Percentiles rank a stretch among this genome's conserved stretches.
Conservation (phyloP, 2,329 filamentous ascomycete genomes). For the Bertia moriformis region DNA sequence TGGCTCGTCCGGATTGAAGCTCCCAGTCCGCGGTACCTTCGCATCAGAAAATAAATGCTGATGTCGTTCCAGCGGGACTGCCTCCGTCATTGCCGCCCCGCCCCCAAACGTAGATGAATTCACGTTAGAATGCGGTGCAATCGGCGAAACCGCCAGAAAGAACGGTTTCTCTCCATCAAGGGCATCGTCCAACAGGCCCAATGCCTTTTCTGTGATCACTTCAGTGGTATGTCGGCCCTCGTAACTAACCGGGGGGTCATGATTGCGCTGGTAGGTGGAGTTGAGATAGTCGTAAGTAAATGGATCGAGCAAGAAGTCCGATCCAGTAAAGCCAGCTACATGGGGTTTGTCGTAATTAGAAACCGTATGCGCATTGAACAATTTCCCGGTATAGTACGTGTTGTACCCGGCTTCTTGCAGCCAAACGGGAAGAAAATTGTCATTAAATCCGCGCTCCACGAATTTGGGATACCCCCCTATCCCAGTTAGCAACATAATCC, state of each 20-base stretch:
- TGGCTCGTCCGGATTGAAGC: slow-evolving; percentile 49
- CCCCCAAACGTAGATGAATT: slow-evolving; percentile 8
- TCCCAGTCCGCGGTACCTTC: slow-evolving; percentile 42
- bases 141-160: slow-evolving; percentile 45
- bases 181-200: slow-evolving; percentile 37
- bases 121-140: slow-evolving; percentile 50
- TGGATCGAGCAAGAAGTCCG: slow-evolving; percentile 47
- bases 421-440: slow-evolving; percentile 57
- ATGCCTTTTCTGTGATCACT: slow-evolving; percentile 32
- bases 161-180: slow-evolving; percentile 33
- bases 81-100: slow-evolving; percentile 23
- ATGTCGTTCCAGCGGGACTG: slow-evolving; percentile 45
- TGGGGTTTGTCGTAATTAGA: slow-evolving; percentile 44
- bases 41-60: slow-evolving; percentile 43
- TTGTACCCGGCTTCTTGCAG: slow-evolving; percentile 54
- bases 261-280: slow-evolving; percentile 45
- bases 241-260: slow-evolving; percentile 35
- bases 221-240: slow-evolving; percentile 39
- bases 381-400: slow-evolving; percentile 61
- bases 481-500: not conserved
- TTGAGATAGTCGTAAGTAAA: slow-evolving; percentile 57
- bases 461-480: slow-evolving; percentile 51
- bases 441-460: slow-evolving; percentile 46
- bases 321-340: slow-evolving; percentile 42
- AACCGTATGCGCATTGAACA: slow-evolving; percentile 50